phyloP scores from a whole-genome alignment of 176 grass and related monocot genomes.

The Raddia guianensis region DNA sequence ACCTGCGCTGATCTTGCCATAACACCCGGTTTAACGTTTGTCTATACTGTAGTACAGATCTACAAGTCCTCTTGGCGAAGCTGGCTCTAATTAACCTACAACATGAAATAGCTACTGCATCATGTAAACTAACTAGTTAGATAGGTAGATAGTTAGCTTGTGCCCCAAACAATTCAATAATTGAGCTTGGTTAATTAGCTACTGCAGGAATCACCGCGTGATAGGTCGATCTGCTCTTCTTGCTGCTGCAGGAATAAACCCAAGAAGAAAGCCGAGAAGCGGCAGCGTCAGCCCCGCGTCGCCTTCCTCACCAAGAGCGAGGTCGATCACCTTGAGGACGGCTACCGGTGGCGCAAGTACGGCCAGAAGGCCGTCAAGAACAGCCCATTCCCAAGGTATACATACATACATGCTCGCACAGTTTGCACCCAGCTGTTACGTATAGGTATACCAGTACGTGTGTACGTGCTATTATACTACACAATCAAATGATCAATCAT shows the following conservation, averaged over 20 bases:
- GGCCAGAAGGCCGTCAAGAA: conserved; percentile 99
- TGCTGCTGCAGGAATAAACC: conserved; percentile 50
- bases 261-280: conserved; percentile 86
- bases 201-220: conserved; percentile 23
- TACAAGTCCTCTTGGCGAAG: conserved; percentile 25
- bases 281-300: conserved; percentile 66
- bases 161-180: not conserved
- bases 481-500: not conserved
- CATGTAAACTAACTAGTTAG: not conserved
- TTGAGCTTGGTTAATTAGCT: not conserved
- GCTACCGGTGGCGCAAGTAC: conserved; percentile 98
- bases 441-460: not conserved
- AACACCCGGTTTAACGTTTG: not conserved
- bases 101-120: conserved; percentile 46
- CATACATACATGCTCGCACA: not conserved
- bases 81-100: conserved; percentile 11
- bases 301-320: conserved; percentile 97
- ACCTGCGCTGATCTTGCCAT: conserved; percentile 27
- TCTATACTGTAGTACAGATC: conserved; percentile 12
- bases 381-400: conserved; percentile 89
- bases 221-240: conserved; percentile 9
- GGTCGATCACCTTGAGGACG: conserved; percentile 98
- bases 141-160: not conserved
- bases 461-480: not conserved
- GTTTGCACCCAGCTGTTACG: conserved; percentile 3